Percentiles rank a stretch among this genome's conserved stretches.
Conservation (phyloP, 805 yeast genomes). For the Metschnikowia kunwiensis region DNA sequence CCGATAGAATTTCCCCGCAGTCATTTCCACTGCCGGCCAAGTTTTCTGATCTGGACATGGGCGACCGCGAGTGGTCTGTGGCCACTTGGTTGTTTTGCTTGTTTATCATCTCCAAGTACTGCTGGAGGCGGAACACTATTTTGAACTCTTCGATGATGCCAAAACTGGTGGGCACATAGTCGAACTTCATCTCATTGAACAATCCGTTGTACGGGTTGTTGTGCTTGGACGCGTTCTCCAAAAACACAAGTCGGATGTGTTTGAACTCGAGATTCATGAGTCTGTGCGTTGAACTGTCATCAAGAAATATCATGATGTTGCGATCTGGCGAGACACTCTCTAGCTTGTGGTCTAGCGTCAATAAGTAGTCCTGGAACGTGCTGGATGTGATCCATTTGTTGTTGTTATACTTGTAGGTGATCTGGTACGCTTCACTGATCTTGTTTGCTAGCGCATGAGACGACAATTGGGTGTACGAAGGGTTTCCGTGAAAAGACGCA, state of each 20-base stretch:
- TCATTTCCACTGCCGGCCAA: slow-evolving; percentile 1
- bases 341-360: slow-evolving; percentile 57
- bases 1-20: slow-evolving; percentile 32
- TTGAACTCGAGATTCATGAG: slow-evolving; percentile 41
- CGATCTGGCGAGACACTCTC: slow-evolving; percentile 40
- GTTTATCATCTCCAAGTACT: slow-evolving; percentile 47
- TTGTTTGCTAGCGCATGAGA: slow-evolving; percentile 31
- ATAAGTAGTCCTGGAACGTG: slow-evolving; percentile 59
- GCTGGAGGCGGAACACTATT: slow-evolving; percentile 54
- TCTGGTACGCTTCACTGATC: slow-evolving; percentile 48
- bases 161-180: slow-evolving; percentile 59
- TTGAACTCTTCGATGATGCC: slow-evolving; percentile 64
- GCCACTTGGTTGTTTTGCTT: slow-evolving; percentile 14
- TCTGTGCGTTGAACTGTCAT: slow-evolving; percentile 62
- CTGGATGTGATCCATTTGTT: slow-evolving; percentile 64
- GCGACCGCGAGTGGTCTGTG: slow-evolving; percentile 8
- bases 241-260: slow-evolving; percentile 33
- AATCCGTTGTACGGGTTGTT: slow-evolving; percentile 34
- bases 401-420: slow-evolving; percentile 56
- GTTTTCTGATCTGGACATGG: slow-evolving; percentile 1
- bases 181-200: slow-evolving; percentile 46
- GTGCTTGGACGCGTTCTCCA: slow-evolving; percentile 39
- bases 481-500: slow-evolving; percentile 17
- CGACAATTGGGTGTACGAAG: slow-evolving; percentile 11
- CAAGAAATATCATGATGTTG: slow-evolving; percentile 53